Evolutionary conservation across 2,329 filamentous ascomycete genomes (phyloP).

Genomic region (Beauveria varroae): DNA sequence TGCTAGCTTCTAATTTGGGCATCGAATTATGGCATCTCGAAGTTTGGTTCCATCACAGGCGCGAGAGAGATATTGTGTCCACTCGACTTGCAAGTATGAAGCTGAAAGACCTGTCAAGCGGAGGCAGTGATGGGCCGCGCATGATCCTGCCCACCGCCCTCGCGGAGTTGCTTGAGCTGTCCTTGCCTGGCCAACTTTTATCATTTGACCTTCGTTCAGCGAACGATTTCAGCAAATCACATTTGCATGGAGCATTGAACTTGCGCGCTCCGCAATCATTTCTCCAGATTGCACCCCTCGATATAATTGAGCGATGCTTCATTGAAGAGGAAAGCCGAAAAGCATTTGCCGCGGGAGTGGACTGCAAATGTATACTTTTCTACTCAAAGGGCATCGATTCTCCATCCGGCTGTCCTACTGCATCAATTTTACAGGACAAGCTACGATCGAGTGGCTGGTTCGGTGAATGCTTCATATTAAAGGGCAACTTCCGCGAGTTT

Average conservation of each 20-base stretch:
- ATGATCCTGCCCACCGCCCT: conserved; percentile 47
- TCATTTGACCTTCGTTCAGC: conserved; percentile 43
- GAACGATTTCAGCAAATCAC: conserved; percentile 40
- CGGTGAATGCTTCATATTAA: conserved; percentile 46
- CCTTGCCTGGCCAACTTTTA: conserved; percentile 36
- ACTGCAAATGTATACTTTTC: conserved; percentile 42
- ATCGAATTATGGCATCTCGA: conserved; percentile 44
- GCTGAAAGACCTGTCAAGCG: conserved; percentile 28
- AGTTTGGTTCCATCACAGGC: conserved; percentile 48
- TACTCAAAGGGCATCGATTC: conserved; percentile 44
- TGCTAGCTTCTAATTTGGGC: conserved; percentile 47
- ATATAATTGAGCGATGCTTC: conserved; percentile 44
- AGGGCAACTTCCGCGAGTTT: conserved; percentile 50
- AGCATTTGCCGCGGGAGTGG: conserved; percentile 39
- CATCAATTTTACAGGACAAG: conserved; percentile 36
- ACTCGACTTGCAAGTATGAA: conserved; percentile 37
- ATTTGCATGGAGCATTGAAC: conserved; percentile 45
- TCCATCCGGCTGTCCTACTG: conserved; percentile 43
- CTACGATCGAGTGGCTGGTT: conserved; percentile 40
- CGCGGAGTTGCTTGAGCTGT: conserved; percentile 42
- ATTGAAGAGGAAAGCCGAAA: conserved; percentile 40
- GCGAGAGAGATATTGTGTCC: conserved; percentile 39
- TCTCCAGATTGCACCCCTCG: conserved; percentile 38
- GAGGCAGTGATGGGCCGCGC: conserved; percentile 26
- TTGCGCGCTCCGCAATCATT: conserved; percentile 43